These are phyloP conservation scores for Xylariaceae sp. DNA, from an alignment of 2,329 filamentous ascomycete genomes.

Conservation along the genomic window DNA sequence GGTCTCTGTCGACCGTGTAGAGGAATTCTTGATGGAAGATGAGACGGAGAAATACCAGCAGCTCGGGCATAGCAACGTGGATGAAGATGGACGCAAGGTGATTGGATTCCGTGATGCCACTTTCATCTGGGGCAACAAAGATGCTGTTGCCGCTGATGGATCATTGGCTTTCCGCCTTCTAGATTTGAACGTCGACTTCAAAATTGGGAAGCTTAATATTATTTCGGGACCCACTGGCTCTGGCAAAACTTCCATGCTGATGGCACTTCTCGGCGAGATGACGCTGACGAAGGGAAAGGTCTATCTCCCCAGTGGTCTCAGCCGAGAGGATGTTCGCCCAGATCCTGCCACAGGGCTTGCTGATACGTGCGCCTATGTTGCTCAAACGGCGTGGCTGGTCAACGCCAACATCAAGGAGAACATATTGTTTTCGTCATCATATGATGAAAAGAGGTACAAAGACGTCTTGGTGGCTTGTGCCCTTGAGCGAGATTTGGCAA, in stretches of 20 bases:
- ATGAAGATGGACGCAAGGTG: constrained; percentile 63
- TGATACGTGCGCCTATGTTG: constrained; percentile 92
- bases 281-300: constrained; percentile 75
- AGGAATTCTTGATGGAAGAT: constrained; percentile 87
- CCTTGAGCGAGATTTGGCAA: constrained; percentile 83
- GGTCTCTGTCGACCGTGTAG: constrained; percentile 93
- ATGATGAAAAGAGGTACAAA: constrained; percentile 76
- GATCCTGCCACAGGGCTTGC: constrained; percentile 82
- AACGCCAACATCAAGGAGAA: constrained; percentile 96
- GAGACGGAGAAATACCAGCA: constrained; percentile 96
- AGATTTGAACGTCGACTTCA: constrained; percentile 77
- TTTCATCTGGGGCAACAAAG: constrained; percentile 80
- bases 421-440: constrained; percentile 81
- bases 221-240: constrained; percentile 90
- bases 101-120: constrained; percentile 84
- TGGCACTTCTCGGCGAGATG: constrained; percentile 97
- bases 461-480: constrained; percentile 89
- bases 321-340: constrained; percentile 76
- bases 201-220: constrained; percentile 82
- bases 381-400: constrained; percentile 93
- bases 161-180: constrained; percentile 78
- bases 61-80: constrained; percentile 64
- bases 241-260: constrained; percentile 91
- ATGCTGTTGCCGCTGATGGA: constrained; percentile 57
- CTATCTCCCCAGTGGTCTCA: constrained; percentile 77